Evolutionary conservation across 2,329 filamentous ascomycete genomes (phyloP), one percentile per base, ranked within the genome.

Genomic region (Penicillium corylophilum): DNA sequence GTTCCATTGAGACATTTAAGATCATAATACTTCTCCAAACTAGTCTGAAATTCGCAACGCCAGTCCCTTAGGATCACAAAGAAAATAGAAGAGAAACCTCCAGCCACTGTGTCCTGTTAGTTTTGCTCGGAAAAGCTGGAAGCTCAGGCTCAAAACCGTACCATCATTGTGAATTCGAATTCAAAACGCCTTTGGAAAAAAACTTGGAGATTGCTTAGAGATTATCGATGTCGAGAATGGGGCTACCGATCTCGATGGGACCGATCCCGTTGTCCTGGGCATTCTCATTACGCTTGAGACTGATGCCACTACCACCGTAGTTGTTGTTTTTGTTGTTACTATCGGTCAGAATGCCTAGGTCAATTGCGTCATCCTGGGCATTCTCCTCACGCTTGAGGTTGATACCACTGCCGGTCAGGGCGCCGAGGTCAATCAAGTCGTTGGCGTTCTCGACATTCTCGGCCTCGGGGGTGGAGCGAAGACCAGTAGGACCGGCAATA

Each of bases 401-500:
- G 24, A 18, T 39, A 5, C 22, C 23, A 15, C 24, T 10, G 2
- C 20, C 38, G 15, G 12, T 13, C 38, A 40, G 13, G 38, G 23
- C 9, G 4, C 10, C 9, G 6, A 40, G 3, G 18, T 40, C 38
- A 13, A 40, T 15, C 38, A 40, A 5, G 20, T 28, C 28, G 7
- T 36, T 20, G 12, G 29, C n/a, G 8, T 18, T 38, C 18, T 36
- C 35, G 10, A 28, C 10, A 4, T 23, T 36, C 18, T 29, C 23
- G 16, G 16, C 33, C 13, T 31, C 23, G 26, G 20, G 29, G 35
- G 9, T 28, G 9, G 26, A 28, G 26, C 26, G 26, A 10, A 28
- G 26, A 10, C 26, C 12, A 12, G 7, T 28, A 5, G 57, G 53
- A 9, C 26, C 53, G 2, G 55, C 57, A 10, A 47, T 20, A 22